Conservation (phyloP, 306 rosid genomes). For the Gynostemma pentaphyllum region DNA sequence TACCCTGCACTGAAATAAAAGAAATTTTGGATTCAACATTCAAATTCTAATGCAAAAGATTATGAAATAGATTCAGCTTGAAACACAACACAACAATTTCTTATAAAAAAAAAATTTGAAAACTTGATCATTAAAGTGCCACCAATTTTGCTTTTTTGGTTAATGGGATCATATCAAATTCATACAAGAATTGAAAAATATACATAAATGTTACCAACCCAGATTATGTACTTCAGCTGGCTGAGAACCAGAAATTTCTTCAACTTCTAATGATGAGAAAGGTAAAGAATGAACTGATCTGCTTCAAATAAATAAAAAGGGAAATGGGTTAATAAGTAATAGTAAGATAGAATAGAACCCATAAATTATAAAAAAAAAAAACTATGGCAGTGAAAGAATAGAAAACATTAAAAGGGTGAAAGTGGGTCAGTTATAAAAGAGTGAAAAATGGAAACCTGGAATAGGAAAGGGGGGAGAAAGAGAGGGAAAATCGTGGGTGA, state of each 20-base stretch:
- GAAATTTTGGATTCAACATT: neutral
- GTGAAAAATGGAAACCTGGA: neutral
- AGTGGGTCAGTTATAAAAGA: neutral
- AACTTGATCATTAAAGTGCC: too few species aligned
- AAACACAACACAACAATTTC: too few species aligned
- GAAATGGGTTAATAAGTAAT: neutral
- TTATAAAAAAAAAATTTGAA: too few species aligned
- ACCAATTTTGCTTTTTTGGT: too few species aligned
- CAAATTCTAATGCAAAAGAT: neutral
- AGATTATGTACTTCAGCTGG: slow-evolving; percentile 87
- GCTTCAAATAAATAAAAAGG: slow-evolving; percentile 13
- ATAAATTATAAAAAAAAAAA: neutral
- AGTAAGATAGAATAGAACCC: neutral
- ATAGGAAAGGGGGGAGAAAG: neutral
- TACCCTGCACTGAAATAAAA: slow-evolving; percentile 75
- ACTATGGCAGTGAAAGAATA: too few species aligned
- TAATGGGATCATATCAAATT: neutral
- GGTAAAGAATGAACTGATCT: slow-evolving; percentile 48
- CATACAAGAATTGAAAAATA: neutral
- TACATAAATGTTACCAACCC: slow-evolving; percentile 33
- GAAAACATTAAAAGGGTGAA: neutral
- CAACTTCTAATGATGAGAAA: slow-evolving; percentile 61
- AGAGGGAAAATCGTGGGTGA: neutral
- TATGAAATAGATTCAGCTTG: too few species aligned
- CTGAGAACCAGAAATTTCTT: slow-evolving; percentile 66